Evolutionary conservation across 352 stramenopile genomes (phyloP), one percentile per base, ranked within the genome.

Genomic region (Globisporangium middletonii): DNA sequence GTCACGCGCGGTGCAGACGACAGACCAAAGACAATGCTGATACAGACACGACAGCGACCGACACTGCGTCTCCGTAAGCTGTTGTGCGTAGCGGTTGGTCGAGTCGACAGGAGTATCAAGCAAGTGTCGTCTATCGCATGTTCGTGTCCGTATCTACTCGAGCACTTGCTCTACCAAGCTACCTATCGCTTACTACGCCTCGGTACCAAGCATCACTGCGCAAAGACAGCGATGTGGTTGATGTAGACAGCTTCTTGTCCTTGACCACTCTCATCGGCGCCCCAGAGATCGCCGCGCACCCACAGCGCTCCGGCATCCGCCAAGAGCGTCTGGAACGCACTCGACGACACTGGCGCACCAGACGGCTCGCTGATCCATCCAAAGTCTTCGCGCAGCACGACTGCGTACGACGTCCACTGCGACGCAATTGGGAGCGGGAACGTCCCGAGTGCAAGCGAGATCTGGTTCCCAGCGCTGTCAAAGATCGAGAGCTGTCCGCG

Each of bases 211-310:
- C 8, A 35, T 70, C 45, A 86, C 30, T 71, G 64, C 16, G 60
- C 53, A 47, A 72, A 81, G 2, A 88, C 63, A 4, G 50, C 68
- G 43, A 89, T 59, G 53, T 89, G 68, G 63, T 89, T 88, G 16
- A 92, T 59, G 44, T 92, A 92, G 16, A 89, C 77, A 12, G 82
- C 79, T 30, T 92, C 81, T 28, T 92, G 79, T 23, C 81, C 77
- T 16, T 69, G 61, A 2, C 78, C 79, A 16, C 13, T 66, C 1
- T 62, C 61, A 30, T 72, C 67, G 0, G 73, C 69, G 8, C 75
- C 77, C 81, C 81, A 89, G 8, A 89, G 57, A 55, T 92, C 79
- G 8, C 81, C 81, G 53, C 79, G 73, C 48, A 92, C 78, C 75
- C 73, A 86, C 26, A 92, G 54, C 16, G 51, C 60, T 38, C 63